Evolutionary conservation across 2,329 filamentous ascomycete species (phyloP).

Genomic region (Talaromyces sp.): DNA sequence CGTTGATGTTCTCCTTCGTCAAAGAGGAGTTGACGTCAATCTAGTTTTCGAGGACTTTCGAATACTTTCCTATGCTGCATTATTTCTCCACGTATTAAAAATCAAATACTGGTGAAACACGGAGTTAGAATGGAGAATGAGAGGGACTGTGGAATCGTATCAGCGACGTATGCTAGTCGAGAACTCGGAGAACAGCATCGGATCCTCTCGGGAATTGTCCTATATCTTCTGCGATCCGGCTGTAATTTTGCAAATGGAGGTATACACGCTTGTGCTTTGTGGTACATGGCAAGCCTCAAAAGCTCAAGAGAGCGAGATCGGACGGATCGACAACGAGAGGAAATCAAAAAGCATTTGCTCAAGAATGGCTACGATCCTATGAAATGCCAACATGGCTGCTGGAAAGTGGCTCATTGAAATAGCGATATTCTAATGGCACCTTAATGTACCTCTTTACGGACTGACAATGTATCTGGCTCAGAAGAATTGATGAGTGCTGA

Average conservation of each 20-base stretch:
- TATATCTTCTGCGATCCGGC: neutral
- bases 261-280: neutral
- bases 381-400: neutral
- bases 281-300: neutral
- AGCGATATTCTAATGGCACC: neutral
- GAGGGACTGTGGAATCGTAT: neutral
- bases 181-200: neutral
- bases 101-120: neutral
- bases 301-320: neutral
- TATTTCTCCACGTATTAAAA: neutral
- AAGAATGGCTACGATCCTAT: neutral
- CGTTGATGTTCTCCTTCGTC: neutral
- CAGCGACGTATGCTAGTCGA: neutral
- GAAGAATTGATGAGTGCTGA: neutral
- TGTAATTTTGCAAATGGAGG: conserved; percentile 5
- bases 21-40: neutral
- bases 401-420: neutral
- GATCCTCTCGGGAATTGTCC: neutral
- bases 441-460: neutral
- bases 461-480: neutral
- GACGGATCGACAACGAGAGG: neutral
- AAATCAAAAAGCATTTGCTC: neutral
- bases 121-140: conserved; percentile 10
- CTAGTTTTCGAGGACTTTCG: neutral
- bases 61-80: neutral